Evolutionary conservation across 1,284 basidiomycete genomes (phyloP), one percentile per base, ranked within the genome.

Genomic region (Fomes fomentarius): DNA sequence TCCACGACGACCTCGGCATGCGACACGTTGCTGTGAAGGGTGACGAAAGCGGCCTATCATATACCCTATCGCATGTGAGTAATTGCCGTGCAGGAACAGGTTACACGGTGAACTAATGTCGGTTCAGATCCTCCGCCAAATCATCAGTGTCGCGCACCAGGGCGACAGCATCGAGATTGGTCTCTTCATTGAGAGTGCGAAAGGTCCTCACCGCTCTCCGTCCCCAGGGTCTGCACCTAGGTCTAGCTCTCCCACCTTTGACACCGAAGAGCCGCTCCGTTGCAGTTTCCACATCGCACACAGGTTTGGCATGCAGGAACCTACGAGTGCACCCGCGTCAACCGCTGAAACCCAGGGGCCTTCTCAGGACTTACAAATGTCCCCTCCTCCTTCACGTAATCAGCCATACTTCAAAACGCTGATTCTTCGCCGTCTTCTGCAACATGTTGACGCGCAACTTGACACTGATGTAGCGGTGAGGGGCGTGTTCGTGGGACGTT

Each of bases 141-240:
- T 96, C 38, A 74, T 97, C 28, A 75, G 77, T 30, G 85, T 85
- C 26, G 78, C 91, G 4, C 73, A 74, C 44, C 74, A 71, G 40
- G 91, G 91, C 4, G 94, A 96, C 65, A 87, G 89, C n/a, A 82
- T 98, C 47, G 94, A 96, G 66, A 74, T 97, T 44, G 93, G 94
- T 4, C 80, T 97, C n/a, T 84, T 85, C 60, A 77, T 94, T 48
- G 76, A 79, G 50, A 67, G 72, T 47, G 63, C 65, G 15, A 58
- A 51, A 52, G 62, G 54, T 26, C 39, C 57, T 14, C 38, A 25
- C 11, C 50, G 51, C 6, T 52, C 54, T 6, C 50, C 50, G 9
- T 55, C 60, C 7, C 55, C 52, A 4, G 52, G 43, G 8, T 40
- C 28, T 10, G 34, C 50, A 15, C 43, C 56, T 37, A 38, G 59